These are phyloP conservation scores for Starmera amethionina DNA, from an alignment of 805 yeast genomes.

Conservation along the genomic window DNA sequence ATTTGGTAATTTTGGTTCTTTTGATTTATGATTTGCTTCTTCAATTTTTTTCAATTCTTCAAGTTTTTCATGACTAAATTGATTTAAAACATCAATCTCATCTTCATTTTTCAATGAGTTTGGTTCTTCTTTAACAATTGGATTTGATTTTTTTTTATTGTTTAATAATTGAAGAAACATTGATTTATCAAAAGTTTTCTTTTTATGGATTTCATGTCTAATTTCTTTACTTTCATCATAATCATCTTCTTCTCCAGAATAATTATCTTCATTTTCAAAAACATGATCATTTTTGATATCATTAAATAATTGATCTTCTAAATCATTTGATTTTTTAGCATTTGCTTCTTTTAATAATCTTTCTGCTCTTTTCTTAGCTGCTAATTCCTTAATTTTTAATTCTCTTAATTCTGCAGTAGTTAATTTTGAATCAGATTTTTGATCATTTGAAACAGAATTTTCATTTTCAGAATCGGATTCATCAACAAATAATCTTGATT, in stretches of 20 bases:
- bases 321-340: conserved; percentile 2
- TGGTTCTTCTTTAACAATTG: conserved; percentile 1
- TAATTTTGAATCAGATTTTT: not conserved
- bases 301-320: not conserved
- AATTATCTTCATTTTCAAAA: conserved; percentile 3
- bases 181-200: conserved; percentile 11
- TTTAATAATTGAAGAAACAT: conserved; percentile 16
- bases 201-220: conserved; percentile 6
- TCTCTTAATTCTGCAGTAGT: conserved; percentile 5
- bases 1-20: not conserved
- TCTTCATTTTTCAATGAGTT: conserved; percentile 5
- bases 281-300: conserved; percentile 3
- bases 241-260: conserved; percentile 6
- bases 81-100: conserved; percentile 5
- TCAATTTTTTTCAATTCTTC: not conserved
- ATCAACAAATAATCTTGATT: conserved; percentile 6
- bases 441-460: not conserved
- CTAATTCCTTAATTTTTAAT: conserved; percentile 10
- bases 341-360: conserved; percentile 11
- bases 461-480: conserved; percentile 9
- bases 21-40: not conserved
- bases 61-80: not conserved
- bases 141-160: not conserved
- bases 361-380: conserved; percentile 12
- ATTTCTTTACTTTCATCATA: conserved; percentile 1